Base-by-base conservation (phyloP, 192 early-diverging fungal species). In the Funneliformis mosseae region DNA sequence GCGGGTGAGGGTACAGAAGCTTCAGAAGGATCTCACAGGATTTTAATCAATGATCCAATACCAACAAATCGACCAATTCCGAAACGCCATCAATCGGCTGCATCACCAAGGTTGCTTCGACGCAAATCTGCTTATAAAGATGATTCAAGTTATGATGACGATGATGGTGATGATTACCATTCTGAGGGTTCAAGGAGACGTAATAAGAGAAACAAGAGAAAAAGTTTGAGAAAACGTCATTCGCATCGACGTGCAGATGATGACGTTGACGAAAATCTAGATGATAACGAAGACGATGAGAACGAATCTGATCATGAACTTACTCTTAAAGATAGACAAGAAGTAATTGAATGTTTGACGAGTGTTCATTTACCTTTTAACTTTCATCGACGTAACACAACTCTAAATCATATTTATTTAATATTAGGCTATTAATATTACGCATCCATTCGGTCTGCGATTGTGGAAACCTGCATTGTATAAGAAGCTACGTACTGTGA, bases 381-480 rank as follows among this genome's bases (percentile, higher is more conserved):
- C 9, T 55, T 4, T 38, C 25, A 21, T 21, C 25, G 25, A 28
- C 38, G 27, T 66, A 76, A 41, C 18, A 12, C 61, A 3, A 23
- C 28, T 5, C 43, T 67, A 77, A 1, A 27, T 41, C 7, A 42
- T 63, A 45, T 18, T 4, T 77, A 0, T 38, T 46, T 14, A 59
- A 8, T 21, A 21, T 70, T 87, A 95, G 90, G 91, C 90, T 23
- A 89, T 96, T 77, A 96, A 96, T 83, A 89, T 87, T 39, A 85
- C 88, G 8, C 96, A 97, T 87, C 96, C 96, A 23, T 99, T 99
- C 81, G 97, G 97, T 43, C 83, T 99, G 63, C 94, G 93, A 43
- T 88, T 99, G 28, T 99, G 97, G 97, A 99, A 99, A 84, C 96
- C 96, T 28, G 96, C 96, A 12, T 88, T 99, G n/a, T 99, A 97